These are phyloP conservation scores for Asterionellopsis glacialis DNA, from an alignment of 108 stramenopile genomes.

Conservation along the genomic window DNA sequence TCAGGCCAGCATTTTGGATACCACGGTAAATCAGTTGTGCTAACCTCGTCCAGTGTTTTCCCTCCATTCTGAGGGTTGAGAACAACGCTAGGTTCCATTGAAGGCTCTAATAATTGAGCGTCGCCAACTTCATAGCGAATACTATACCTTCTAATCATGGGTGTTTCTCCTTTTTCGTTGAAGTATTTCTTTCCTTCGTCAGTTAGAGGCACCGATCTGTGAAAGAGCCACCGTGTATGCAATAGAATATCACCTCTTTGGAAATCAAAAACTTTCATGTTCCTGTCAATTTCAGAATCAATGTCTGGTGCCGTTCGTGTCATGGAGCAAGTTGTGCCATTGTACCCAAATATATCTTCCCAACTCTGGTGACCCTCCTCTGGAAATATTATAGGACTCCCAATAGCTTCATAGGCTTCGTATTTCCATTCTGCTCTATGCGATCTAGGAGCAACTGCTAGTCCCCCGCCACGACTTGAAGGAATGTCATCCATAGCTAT, in stretches of 20 bases:
- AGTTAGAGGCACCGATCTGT: conserved; percentile 36
- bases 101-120: conserved; percentile 33
- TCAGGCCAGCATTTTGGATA: conserved; percentile 55
- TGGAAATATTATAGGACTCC: conserved; percentile 11
- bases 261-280: conserved; percentile 31
- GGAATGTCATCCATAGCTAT: conserved; percentile 57
- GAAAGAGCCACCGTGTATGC: conserved; percentile 50
- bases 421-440: conserved; percentile 44
- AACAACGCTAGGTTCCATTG: conserved; percentile 33
- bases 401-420: conserved; percentile 40
- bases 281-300: conserved; percentile 30
- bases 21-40: conserved; percentile 19
- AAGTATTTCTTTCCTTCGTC: conserved; percentile 16
- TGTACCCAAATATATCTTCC: conserved; percentile 21
- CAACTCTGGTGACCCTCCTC: conserved; percentile 34
- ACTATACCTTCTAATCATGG: conserved; percentile 31
- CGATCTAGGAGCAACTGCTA: conserved; percentile 43
- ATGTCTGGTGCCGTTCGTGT: conserved; percentile 26
- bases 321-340: conserved; percentile 43
- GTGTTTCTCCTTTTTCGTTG: not conserved
- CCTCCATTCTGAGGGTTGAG: conserved; percentile 33
- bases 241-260: conserved; percentile 55
- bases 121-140: conserved; percentile 51
- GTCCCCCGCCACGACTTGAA: conserved; percentile 11
- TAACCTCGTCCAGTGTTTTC: conserved; percentile 27